Evolutionary conservation across 176 grass and related monocot genomes (phyloP).

Genomic region (Triticum timopheevii): DNA sequence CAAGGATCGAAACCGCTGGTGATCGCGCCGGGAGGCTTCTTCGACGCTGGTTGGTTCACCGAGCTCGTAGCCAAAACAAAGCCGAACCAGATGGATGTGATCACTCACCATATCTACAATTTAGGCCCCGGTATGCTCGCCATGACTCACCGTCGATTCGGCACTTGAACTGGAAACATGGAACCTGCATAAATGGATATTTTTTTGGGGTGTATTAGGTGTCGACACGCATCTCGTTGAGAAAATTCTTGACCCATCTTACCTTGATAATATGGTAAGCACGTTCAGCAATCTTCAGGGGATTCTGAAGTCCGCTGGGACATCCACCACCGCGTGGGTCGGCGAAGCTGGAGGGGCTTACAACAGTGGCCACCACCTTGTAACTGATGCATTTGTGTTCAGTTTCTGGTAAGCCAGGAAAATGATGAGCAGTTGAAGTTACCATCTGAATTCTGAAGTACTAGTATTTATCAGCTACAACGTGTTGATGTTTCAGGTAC

Average conservation of each 20-base stretch:
- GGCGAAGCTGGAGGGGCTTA: slow-evolving; percentile 87
- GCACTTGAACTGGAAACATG: not conserved
- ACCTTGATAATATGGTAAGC: slow-evolving; percentile 49
- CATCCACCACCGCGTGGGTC: slow-evolving; percentile 59
- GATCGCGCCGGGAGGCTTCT: slow-evolving; percentile 72
- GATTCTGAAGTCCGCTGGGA: slow-evolving; percentile 47
- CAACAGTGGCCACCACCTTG: slow-evolving; percentile 82
- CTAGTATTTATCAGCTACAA: not conserved
- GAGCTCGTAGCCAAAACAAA: slow-evolving; percentile 65
- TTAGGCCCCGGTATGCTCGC: slow-evolving; percentile 59
- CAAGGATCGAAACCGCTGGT: slow-evolving; percentile 46
- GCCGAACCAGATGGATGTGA: slow-evolving; percentile 54
- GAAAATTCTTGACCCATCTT: slow-evolving; percentile 72
- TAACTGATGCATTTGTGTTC: slow-evolving; percentile 84
- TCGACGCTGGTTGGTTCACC: slow-evolving; percentile 66
- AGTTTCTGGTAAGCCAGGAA: slow-evolving; percentile 67
- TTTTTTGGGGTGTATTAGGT: slow-evolving; percentile 42
- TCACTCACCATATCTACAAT: slow-evolving; percentile 91
- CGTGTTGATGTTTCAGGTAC: slow-evolving; percentile 48
- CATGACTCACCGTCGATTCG: not conserved
- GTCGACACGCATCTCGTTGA: slow-evolving; percentile 57
- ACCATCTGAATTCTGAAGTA: not conserved
- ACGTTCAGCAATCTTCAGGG: slow-evolving; percentile 57
- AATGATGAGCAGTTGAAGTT: not conserved
- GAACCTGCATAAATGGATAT: not conserved